A percentile compares a stretch with the other conserved stretches of the same genome.
phyloP scores from a whole-genome alignment of 371 early-diverging fungal species.

The Gilbertella persicaria region DNA sequence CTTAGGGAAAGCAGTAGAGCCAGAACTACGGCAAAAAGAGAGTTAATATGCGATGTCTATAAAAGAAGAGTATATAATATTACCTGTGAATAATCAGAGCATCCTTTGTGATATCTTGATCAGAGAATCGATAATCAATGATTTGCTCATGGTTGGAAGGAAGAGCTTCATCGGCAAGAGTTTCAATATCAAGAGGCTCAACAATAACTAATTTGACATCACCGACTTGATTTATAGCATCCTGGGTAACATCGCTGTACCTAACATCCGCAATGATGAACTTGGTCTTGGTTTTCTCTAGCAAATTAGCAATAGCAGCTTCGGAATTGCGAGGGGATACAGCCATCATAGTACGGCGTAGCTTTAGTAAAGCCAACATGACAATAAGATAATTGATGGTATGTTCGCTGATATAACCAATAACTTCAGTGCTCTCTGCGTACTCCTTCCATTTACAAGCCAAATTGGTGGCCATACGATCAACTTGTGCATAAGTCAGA shows the following conservation, averaged over 20 bases:
- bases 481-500: slow-evolving; percentile 29
- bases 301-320: slow-evolving; percentile 19
- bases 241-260: slow-evolving; percentile 20
- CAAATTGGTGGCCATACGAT: slow-evolving; percentile 27
- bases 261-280: slow-evolving; percentile 13
- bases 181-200: slow-evolving; percentile 1
- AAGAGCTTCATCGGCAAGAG: neutral
- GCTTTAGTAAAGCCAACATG: slow-evolving; percentile 27
- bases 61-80: neutral
- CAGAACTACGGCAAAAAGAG: slow-evolving; percentile 19
- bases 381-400: slow-evolving; percentile 16
- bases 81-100: slow-evolving; percentile 22
- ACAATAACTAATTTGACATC: neutral
- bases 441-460: slow-evolving; percentile 19
- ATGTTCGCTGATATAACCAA: slow-evolving; percentile 30
- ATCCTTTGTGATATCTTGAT: slow-evolving; percentile 1
- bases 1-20: slow-evolving; percentile 30
- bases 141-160: neutral
- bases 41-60: neutral
- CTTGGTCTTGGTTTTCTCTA: slow-evolving; percentile 20
- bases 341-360: slow-evolving; percentile 15
- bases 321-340: slow-evolving; percentile 40
- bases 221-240: neutral
- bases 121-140: slow-evolving; percentile 2
- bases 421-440: neutral